A percentile compares a stretch with the other conserved stretches of the same genome.
phyloP scores from a whole-genome alignment of 805 yeast genomes.

The Yarrowia sp. region DNA sequence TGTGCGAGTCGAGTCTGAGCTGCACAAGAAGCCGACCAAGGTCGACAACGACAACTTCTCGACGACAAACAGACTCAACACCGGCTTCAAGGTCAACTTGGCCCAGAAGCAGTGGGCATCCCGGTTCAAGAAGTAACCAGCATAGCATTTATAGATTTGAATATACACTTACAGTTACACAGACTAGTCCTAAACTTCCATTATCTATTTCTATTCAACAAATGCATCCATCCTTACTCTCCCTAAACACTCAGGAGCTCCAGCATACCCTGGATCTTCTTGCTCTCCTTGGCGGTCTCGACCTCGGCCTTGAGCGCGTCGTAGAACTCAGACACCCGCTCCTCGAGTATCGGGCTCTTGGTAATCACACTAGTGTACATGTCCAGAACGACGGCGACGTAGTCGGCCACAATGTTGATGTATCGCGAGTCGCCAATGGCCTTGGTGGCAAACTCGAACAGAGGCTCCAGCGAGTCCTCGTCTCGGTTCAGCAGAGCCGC shows the following conservation, averaged over 20 bases:
- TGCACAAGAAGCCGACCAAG: neutral
- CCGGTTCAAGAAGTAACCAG: neutral
- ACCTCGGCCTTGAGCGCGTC: conserved; percentile 63
- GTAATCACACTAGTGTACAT: conserved; percentile 75
- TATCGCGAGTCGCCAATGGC: conserved; percentile 77
- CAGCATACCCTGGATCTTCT: conserved; percentile 88
- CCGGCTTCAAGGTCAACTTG: conserved; percentile 20
- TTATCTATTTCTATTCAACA: conserved; percentile 4
- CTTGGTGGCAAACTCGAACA: conserved; percentile 77
- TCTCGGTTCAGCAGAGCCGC: conserved; percentile 80
- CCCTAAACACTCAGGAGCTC: conserved; percentile 58
- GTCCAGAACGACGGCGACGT: conserved; percentile 63
- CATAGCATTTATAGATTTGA: neutral
- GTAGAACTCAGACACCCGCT: conserved; percentile 58
- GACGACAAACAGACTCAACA: neutral
- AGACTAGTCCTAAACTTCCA: neutral
- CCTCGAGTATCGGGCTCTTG: conserved; percentile 73
- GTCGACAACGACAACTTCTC: conserved; percentile 15
- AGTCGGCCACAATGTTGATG: conserved; percentile 62
- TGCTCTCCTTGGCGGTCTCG: conserved; percentile 79
- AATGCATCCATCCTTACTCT: conserved; percentile 2
- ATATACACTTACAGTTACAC: neutral
- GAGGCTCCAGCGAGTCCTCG: conserved; percentile 80
- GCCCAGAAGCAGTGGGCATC: conserved; percentile 12
- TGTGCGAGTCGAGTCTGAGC: conserved; percentile 8